phyloP scores from a whole-genome alignment of 306 rosid genomes.

The Notholithocarpus densiflorus region DNA sequence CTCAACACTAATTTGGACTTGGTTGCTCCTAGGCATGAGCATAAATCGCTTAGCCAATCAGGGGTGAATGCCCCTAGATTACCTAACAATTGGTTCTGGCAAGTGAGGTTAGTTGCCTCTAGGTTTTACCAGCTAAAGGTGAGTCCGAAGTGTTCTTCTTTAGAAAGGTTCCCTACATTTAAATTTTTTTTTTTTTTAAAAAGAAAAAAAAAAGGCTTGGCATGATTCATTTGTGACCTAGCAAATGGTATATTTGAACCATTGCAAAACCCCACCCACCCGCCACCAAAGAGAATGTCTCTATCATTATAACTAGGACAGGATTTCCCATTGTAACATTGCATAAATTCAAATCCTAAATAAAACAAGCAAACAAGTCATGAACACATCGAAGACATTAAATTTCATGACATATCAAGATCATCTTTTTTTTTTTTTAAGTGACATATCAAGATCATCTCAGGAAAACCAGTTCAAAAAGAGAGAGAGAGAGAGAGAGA shows the following conservation, averaged over 20 bases:
- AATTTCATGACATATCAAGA: neutral
- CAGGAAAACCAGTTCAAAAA: constrained; percentile 8
- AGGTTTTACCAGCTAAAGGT: no score
- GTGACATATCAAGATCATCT: neutral
- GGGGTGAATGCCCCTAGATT: no score
- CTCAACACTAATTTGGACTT: no score
- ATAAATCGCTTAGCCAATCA: no score
- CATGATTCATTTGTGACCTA: neutral
- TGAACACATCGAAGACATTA: neutral
- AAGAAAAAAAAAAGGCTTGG: neutral
- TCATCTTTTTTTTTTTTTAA: no score
- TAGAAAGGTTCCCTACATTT: no score
- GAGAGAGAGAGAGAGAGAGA: constrained; percentile 11
- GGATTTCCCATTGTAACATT: neutral
- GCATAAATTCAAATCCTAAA: neutral
- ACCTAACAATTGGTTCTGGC: no score
- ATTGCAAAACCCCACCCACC: neutral
- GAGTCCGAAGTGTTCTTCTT: no score
- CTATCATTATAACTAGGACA: neutral
- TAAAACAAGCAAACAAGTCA: neutral
- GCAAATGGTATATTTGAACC: neutral
- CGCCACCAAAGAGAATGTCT: neutral
- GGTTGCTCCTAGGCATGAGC: no score
- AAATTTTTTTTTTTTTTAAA: no score
- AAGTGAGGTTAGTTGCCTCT: no score